Conservation (phyloP, 2,329 filamentous ascomycete species). For the Metarhizium rileyi region DNA sequence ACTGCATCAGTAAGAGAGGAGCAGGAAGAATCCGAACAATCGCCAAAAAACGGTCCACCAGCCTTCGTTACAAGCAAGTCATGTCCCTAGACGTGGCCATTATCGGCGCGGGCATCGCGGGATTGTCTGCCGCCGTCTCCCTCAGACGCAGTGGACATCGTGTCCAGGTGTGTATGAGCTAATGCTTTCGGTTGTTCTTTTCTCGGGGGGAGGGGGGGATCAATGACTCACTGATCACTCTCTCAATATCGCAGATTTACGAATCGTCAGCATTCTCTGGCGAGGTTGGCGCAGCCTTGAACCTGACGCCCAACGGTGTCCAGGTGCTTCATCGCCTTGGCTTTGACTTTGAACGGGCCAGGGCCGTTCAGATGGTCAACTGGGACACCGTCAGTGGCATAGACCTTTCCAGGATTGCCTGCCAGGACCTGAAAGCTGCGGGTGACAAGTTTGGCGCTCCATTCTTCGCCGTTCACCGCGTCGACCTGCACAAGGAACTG, state of each 20-base stretch:
- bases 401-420: not conserved
- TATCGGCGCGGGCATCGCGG: constrained; percentile 6
- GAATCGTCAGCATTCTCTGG: constrained; percentile 2
- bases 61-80: not conserved
- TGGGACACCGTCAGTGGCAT: constrained; percentile 1
- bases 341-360: constrained; percentile 4
- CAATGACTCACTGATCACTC: no score
- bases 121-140: constrained; percentile 2
- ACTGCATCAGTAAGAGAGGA: not conserved
- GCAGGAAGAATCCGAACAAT: not conserved
- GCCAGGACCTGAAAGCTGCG: not conserved
- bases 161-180: constrained; percentile 1
- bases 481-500: constrained; percentile 6
- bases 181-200: not conserved
- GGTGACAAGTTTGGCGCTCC: not conserved
- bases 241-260: not conserved
- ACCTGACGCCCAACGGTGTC: constrained; percentile 5
- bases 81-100: constrained; percentile 2
- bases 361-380: not conserved
- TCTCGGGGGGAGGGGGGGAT: no score
- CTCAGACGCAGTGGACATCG: not conserved
- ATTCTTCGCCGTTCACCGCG: constrained; percentile 4
- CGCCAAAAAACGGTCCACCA: no score
- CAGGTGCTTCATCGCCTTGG: not conserved
- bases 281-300: constrained; percentile 7